These are phyloP conservation scores for slime mould (Dictyostelium discoideum) DNA, from an alignment of 78 protist species.

Conservation along the genomic window DNA sequence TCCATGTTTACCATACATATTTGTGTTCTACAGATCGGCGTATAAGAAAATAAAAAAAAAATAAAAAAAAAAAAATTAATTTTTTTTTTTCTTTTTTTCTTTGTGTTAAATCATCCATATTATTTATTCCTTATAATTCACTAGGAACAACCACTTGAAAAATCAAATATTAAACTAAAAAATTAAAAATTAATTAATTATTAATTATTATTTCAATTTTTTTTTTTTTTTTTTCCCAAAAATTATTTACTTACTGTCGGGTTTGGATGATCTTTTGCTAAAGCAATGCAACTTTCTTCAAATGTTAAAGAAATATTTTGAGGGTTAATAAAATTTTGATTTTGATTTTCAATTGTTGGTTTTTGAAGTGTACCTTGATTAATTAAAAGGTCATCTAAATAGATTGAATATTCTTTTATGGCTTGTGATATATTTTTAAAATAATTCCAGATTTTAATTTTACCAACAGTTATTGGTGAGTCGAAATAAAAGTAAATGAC, in stretches of 20 bases:
- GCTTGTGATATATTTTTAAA: slow-evolving; percentile 65
- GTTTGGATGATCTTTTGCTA: not conserved
- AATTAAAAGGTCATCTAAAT: slow-evolving; percentile 64
- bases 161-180: too few species aligned
- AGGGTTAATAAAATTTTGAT: not conserved
- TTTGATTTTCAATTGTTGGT: not conserved
- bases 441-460: slow-evolving; percentile 86
- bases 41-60: not conserved
- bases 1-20: not conserved
- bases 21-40: not conserved
- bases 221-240: not conserved
- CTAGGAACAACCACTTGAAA: too few species aligned
- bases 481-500: slow-evolving; percentile 42
- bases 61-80: not conserved
- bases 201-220: not conserved
- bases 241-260: not conserved
- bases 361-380: slow-evolving; percentile 46
- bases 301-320: not conserved
- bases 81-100: not conserved
- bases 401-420: slow-evolving; percentile 55
- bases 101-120: too few species aligned
- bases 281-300: not conserved
- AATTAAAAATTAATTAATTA: too few species aligned
- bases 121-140: too few species aligned
- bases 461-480: slow-evolving; percentile 62